These are phyloP conservation scores for Talaromyces trachyspermus DNA, from an alignment of 495 filamentous ascomycete genomes.

Conservation along the genomic window DNA sequence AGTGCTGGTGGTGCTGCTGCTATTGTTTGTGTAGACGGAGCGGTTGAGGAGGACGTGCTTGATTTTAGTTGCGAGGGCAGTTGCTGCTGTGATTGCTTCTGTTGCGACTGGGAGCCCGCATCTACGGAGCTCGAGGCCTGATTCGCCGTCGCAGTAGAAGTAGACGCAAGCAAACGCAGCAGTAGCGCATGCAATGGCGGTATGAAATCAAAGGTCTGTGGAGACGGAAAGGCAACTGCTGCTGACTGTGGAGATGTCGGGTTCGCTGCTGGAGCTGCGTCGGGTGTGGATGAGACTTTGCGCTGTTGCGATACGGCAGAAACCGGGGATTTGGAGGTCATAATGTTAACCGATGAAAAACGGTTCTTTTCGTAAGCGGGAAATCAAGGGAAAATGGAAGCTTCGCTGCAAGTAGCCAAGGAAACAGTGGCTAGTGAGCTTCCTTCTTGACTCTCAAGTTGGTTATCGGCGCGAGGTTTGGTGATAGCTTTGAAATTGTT, in stretches of 20 bases:
- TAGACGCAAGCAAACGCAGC: constrained; percentile 53
- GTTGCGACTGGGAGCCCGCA: constrained; percentile 1
- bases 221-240: constrained; percentile 40
- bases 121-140: constrained; percentile 9
- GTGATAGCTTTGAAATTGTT: too few relatives aligned
- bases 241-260: constrained; percentile 39
- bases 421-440: too few relatives aligned
- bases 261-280: constrained; percentile 33
- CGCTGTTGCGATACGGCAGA: constrained; percentile 26
- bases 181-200: constrained; percentile 75
- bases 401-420: too few relatives aligned
- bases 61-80: too few relatives aligned
- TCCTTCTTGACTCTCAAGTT: too few relatives aligned
- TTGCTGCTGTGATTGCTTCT: constrained; percentile 24
- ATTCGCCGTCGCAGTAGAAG: constrained; percentile 15
- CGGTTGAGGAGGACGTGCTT: not conserved
- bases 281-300: constrained; percentile 35
- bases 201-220: constrained; percentile 71
- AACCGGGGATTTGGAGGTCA: constrained; percentile 34
- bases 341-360: too few relatives aligned
- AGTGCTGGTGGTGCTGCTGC: not conserved
- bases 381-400: too few relatives aligned
- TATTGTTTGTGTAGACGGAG: constrained; percentile 12
- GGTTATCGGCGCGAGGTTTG: too few relatives aligned
- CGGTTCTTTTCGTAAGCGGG: too few relatives aligned